Conservation (phyloP, 2,329 filamentous ascomycete genomes). For the Cladosporium velox region DNA sequence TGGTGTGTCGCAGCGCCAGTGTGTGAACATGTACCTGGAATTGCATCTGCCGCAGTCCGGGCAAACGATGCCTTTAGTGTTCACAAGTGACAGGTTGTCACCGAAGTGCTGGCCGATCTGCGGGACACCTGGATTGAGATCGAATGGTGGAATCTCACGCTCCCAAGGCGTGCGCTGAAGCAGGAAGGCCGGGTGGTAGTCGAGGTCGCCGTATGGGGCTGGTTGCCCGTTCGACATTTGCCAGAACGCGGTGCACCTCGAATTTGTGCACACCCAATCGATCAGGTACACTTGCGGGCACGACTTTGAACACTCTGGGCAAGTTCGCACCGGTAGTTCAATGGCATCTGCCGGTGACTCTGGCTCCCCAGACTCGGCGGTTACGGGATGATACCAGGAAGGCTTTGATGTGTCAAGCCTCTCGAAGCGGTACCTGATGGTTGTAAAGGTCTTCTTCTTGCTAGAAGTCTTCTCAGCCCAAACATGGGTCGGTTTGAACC, state of each 20-base stretch:
- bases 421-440: conserved; percentile 65
- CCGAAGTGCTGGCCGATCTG: conserved; percentile 42
- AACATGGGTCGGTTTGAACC: conserved; percentile 67
- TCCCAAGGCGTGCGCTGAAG: conserved; percentile 52
- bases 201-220: conserved; percentile 38
- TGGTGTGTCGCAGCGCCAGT: conserved; percentile 61
- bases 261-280: conserved; percentile 61
- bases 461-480: conserved; percentile 61
- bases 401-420: conserved; percentile 60
- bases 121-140: conserved; percentile 45
- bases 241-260: conserved; percentile 59
- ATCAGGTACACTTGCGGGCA: conserved; percentile 46
- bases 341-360: background rate
- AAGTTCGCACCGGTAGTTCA: conserved; percentile 39
- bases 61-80: conserved; percentile 67
- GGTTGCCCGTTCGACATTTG: conserved; percentile 39
- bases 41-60: conserved; percentile 63
- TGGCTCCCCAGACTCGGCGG: background rate
- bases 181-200: conserved; percentile 62
- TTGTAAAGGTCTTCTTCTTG: conserved; percentile 31
- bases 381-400: conserved; percentile 45
- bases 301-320: conserved; percentile 32
- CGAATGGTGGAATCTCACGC: conserved; percentile 42
- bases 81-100: conserved; percentile 53
- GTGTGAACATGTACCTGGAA: conserved; percentile 60